Evolutionary conservation across 805 yeast species (phyloP).

Genomic region (Wickerhamiella occidentalis): DNA sequence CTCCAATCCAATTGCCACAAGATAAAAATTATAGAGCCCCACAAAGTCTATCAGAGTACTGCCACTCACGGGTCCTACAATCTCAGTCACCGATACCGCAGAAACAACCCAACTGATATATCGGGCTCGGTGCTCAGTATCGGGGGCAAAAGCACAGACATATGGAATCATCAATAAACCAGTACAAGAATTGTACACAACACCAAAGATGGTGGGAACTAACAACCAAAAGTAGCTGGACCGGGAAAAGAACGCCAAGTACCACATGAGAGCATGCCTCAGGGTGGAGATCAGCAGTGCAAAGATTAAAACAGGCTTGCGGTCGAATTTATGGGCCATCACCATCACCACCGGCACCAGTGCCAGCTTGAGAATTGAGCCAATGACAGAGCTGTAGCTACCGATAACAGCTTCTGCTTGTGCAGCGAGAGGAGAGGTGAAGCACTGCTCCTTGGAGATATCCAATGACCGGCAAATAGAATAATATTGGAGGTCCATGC

Average conservation of each 20-base stretch:
- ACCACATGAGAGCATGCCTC: neutral
- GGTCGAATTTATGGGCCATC: neutral
- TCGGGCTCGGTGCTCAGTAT: neutral
- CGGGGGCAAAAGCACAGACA: neutral
- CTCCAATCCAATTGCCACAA: neutral
- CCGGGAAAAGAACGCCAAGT: neutral
- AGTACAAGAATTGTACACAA: neutral
- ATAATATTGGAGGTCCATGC: neutral
- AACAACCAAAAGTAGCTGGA: neutral
- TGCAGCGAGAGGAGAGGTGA: neutral
- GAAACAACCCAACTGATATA: neutral
- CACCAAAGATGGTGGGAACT: neutral
- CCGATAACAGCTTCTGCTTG: neutral
- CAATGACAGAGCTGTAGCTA: neutral
- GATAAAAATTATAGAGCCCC: neutral
- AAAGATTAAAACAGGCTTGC: neutral
- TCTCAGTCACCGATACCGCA: neutral
- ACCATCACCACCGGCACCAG: neutral
- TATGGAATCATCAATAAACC: neutral
- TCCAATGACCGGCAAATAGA: neutral
- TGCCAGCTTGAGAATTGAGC: neutral
- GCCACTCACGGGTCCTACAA: neutral
- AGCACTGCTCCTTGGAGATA: neutral
- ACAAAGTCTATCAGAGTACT: neutral
- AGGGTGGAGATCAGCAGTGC: neutral